These are phyloP conservation scores for Epichloe aotearoae DNA, from an alignment of 2,329 filamentous ascomycete species.

Conservation along the genomic window DNA sequence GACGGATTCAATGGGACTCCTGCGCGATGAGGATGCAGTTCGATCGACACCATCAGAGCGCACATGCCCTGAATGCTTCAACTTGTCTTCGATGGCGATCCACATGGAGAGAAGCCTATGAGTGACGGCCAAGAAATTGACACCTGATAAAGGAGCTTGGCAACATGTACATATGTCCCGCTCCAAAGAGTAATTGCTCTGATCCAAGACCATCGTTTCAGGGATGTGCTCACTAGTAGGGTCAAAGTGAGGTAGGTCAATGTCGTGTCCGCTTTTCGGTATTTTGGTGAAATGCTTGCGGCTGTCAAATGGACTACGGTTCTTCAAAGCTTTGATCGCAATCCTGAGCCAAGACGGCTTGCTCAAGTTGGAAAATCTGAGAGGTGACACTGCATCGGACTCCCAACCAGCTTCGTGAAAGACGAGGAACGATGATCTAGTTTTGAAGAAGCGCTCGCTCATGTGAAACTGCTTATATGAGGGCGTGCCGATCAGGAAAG, in stretches of 20 bases:
- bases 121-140: neutral
- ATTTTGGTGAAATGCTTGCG: neutral
- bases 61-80: neutral
- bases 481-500: conserved; percentile 9
- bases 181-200: neutral
- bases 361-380: neutral
- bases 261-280: neutral
- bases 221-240: neutral
- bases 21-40: neutral
- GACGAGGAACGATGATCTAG: conserved; percentile 4
- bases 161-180: neutral
- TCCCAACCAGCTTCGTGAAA: conserved; percentile 1
- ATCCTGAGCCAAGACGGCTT: neutral
- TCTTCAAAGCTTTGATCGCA: neutral
- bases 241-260: neutral
- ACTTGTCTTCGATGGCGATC: neutral
- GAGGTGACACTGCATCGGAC: neutral
- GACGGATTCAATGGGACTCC: neutral
- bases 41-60: neutral
- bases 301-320: neutral
- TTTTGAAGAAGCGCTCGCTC: conserved; percentile 5
- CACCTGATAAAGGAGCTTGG: neutral
- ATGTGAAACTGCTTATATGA: conserved; percentile 9
- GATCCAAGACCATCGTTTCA: neutral
- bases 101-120: neutral